phyloP scores from a whole-genome alignment of 805 yeast species.

The Candida germanica region DNA sequence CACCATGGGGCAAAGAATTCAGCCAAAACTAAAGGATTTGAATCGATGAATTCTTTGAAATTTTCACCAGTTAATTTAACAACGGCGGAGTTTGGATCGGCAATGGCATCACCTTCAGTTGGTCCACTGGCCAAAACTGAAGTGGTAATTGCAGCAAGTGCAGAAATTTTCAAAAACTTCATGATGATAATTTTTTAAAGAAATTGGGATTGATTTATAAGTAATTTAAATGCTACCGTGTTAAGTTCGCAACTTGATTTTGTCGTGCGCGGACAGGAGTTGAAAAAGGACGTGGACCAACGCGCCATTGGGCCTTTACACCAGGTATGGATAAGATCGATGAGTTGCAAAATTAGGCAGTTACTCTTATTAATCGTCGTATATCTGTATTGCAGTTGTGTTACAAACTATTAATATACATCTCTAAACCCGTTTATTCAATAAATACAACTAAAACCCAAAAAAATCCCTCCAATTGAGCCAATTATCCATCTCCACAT shows the following conservation, averaged over 20 bases:
- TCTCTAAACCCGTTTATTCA: no score
- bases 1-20: slow-evolving; percentile 98
- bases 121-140: slow-evolving; percentile 39
- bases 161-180: slow-evolving; percentile 42
- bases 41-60: slow-evolving; percentile 62
- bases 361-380: no score
- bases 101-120: slow-evolving; percentile 58
- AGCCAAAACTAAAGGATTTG: slow-evolving; percentile 76
- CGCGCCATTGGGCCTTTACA: no score
- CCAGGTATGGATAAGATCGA: no score
- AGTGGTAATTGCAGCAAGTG: slow-evolving; percentile 38
- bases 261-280: background rate
- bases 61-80: slow-evolving; percentile 67
- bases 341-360: no score
- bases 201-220: background rate
- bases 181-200: slow-evolving; percentile 18
- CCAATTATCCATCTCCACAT: slow-evolving; percentile 54
- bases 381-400: no score
- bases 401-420: no score
- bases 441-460: slow-evolving; percentile 25
- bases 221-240: slow-evolving; percentile 7
- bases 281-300: no score
- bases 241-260: slow-evolving; percentile 1
- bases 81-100: slow-evolving; percentile 83
- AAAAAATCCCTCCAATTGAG: slow-evolving; percentile 42